These are phyloP conservation scores for Yarrowia bubula DNA, from an alignment of 805 yeast species.

Conservation along the genomic window DNA sequence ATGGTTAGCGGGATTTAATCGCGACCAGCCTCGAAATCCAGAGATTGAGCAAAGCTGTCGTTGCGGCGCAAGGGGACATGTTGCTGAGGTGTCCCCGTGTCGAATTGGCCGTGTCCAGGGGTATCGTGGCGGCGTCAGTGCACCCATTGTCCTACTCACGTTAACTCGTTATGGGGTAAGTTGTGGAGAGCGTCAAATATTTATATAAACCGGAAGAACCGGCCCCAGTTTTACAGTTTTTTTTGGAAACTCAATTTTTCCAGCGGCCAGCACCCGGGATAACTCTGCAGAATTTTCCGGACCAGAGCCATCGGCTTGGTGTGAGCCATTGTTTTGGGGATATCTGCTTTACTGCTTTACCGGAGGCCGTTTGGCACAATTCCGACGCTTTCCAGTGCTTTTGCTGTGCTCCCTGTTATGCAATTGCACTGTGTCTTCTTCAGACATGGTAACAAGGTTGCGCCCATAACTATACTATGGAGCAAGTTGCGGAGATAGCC, in stretches of 20 bases:
- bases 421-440: slow-evolving; percentile 1
- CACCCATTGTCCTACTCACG: slow-evolving; percentile 25
- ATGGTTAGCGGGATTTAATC: slow-evolving; percentile 22
- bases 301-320: not conserved
- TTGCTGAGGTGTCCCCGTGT: not conserved
- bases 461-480: slow-evolving; percentile 21
- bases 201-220: slow-evolving; percentile 27
- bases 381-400: not conserved
- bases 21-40: not conserved
- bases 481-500: slow-evolving; percentile 26
- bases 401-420: not conserved
- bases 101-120: not conserved
- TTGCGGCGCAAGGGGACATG: not conserved
- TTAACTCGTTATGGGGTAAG: slow-evolving; percentile 24
- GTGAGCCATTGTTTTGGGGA: not conserved
- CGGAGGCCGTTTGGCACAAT: not conserved
- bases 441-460: slow-evolving; percentile 15
- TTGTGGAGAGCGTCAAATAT: slow-evolving; percentile 26
- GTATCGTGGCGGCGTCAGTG: not conserved
- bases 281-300: slow-evolving; percentile 26
- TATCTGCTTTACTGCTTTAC: not conserved
- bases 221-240: slow-evolving; percentile 27
- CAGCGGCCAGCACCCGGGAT: slow-evolving; percentile 25
- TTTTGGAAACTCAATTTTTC: not conserved
- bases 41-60: not conserved